A percentile compares a stretch with the other conserved stretches of the same genome.
Conservation (phyloP, 2,329 filamentous ascomycete genomes). For the Beauveria australis region DNA sequence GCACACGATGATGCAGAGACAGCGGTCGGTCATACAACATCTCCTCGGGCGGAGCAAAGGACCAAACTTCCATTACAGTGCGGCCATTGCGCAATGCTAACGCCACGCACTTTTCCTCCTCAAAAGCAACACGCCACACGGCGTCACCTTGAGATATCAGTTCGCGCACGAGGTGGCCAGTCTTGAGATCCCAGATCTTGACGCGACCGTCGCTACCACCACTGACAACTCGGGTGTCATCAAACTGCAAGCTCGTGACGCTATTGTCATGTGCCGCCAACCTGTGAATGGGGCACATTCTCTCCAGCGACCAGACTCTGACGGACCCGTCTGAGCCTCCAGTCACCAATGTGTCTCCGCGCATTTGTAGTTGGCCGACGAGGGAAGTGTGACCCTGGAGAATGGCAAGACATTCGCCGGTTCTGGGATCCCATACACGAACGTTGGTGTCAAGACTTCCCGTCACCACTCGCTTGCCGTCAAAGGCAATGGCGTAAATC, state of each 20-base stretch:
- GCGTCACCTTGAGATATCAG: conserved; percentile 86
- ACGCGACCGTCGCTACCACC: conserved; percentile 96
- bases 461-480: conserved; percentile 86
- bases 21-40: conserved; percentile 44
- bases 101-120: conserved; percentile 96
- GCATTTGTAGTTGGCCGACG: conserved; percentile 93
- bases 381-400: conserved; percentile 95
- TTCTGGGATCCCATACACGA: conserved; percentile 87
- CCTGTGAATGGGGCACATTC: conserved; percentile 85
- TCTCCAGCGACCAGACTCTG: conserved; percentile 87
- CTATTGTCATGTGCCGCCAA: conserved; percentile 97
- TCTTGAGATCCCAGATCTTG: conserved; percentile 96
- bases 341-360: conserved; percentile 87
- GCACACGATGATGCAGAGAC: conserved; percentile 38
- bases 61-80: conserved; percentile 99
- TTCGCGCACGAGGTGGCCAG: conserved; percentile 82
- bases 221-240: conserved; percentile 89
- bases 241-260: conserved; percentile 94
- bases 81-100: conserved; percentile 78
- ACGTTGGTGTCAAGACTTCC: conserved; percentile 96
- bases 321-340: conserved; percentile 95
- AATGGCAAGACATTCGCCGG: conserved; percentile 79
- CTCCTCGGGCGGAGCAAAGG: conserved; percentile 80
- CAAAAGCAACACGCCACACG: conserved; percentile 96
- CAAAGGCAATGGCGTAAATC: conserved; percentile 97